Evolutionary conservation across 805 yeast genomes (phyloP).

Genomic region (Wickerhamomyces pijperi): DNA sequence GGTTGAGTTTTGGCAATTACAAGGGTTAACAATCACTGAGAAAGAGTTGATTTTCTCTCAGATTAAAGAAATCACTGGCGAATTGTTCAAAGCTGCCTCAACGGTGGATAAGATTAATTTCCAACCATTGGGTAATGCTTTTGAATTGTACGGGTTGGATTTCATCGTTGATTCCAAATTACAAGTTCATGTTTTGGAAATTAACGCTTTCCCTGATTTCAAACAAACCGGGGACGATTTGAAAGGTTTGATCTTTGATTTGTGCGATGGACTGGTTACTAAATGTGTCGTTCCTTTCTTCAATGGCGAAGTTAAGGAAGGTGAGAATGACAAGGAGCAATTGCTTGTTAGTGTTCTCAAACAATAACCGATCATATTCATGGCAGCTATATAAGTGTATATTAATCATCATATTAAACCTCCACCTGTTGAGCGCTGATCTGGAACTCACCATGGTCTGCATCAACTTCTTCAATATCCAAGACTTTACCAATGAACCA

Average conservation of each 20-base stretch:
- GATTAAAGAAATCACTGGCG: conserved; percentile 52
- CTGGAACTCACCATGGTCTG: conserved; percentile 8
- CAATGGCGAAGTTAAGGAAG: conserved; percentile 3
- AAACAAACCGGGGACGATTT: conserved; percentile 84
- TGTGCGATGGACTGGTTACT: conserved; percentile 48
- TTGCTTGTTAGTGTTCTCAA: background rate
- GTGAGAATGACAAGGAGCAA: too few species aligned
- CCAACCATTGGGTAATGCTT: conserved; percentile 68
- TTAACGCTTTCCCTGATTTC: conserved; percentile 92
- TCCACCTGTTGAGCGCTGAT: conserved; percentile 16
- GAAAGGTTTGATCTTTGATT: conserved; percentile 49
- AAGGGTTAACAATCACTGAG: conserved; percentile 26
- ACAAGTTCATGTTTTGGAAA: conserved; percentile 61
- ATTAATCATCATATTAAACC: too few species aligned
- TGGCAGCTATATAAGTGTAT: too few species aligned
- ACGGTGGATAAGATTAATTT: conserved; percentile 77
- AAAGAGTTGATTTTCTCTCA: conserved; percentile 36
- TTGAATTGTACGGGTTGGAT: conserved; percentile 85
- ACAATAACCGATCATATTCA: too few species aligned
- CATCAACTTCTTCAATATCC: conserved; percentile 29
- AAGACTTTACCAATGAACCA: conserved; percentile 74
- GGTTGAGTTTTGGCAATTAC: conserved; percentile 49
- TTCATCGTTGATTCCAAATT: conserved; percentile 55
- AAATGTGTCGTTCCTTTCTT: conserved; percentile 41
- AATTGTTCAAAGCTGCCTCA: conserved; percentile 71